A percentile compares a stretch with the other conserved stretches of the same genome.
Evolutionary conservation across 768 basidiomycete genomes (phyloP).

Genomic region (Sarcodon aspratus): DNA sequence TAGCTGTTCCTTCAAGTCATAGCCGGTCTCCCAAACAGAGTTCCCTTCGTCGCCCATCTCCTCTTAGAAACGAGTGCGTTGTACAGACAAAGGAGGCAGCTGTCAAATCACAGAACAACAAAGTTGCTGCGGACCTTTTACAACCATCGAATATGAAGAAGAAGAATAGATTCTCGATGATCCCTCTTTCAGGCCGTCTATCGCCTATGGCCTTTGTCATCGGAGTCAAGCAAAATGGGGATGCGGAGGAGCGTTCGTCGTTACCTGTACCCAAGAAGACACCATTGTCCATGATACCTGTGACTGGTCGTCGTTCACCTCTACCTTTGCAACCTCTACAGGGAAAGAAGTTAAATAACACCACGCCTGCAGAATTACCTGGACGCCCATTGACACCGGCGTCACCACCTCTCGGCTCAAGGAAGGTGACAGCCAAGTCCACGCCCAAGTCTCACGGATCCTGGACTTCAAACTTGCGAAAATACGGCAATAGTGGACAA

Average conservation of each 20-base stretch:
- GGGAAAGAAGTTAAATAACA: neutral
- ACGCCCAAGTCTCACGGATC: no score
- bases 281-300: neutral
- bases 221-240: neutral
- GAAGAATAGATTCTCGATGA: neutral
- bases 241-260: neutral
- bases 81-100: neutral
- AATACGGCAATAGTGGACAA: no score
- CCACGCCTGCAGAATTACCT: no score
- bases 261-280: neutral
- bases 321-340: neutral
- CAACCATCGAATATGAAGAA: neutral
- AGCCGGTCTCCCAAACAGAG: neutral
- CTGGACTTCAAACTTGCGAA: no score
- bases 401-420: no score
- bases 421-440: no score
- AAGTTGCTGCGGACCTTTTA: neutral
- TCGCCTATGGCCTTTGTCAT: neutral
- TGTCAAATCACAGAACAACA: neutral
- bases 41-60: neutral
- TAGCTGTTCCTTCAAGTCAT: neutral
- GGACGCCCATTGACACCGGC: no score
- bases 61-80: neutral
- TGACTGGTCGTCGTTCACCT: neutral
- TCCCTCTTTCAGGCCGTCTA: neutral